Evolutionary conservation across 768 basidiomycete genomes (phyloP).

Genomic region (Gloeopeniophorella convolvens): DNA sequence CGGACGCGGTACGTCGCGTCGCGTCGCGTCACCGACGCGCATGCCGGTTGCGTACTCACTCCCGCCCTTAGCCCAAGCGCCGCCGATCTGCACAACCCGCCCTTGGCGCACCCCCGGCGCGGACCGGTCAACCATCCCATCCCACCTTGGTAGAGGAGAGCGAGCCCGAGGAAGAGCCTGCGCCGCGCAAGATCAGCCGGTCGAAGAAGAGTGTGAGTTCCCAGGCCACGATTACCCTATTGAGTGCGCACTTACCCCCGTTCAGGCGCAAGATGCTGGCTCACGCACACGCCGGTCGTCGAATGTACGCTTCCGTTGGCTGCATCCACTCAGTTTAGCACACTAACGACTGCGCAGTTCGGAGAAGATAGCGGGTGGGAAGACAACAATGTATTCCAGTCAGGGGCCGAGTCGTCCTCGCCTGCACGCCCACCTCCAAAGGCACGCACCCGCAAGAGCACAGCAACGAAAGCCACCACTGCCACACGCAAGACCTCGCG

Average conservation of each 20-base stretch:
- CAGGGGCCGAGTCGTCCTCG: constrained; percentile 84
- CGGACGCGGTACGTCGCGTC: constrained; percentile 48
- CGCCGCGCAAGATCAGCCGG: constrained; percentile 52
- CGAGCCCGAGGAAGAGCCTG: constrained; percentile 63
- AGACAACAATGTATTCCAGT: constrained; percentile 86
- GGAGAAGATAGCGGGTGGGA: constrained; percentile 82
- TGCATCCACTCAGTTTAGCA: not conserved
- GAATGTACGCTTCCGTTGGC: constrained; percentile 12
- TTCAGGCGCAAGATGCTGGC: constrained; percentile 43
- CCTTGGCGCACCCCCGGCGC: constrained; percentile 43
- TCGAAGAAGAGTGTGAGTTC: constrained; percentile 50
- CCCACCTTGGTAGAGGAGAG: constrained; percentile 62
- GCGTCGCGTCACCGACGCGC: constrained; percentile 13
- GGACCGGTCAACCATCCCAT: constrained; percentile 32
- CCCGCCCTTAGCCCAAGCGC: constrained; percentile 55
- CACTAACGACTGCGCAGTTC: constrained; percentile 22
- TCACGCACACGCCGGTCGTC: constrained; percentile 52
- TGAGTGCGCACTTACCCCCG: constrained; percentile 1
- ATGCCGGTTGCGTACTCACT: constrained; percentile 19
- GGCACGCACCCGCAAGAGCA: constrained; percentile 31
- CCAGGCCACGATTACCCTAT: not conserved
- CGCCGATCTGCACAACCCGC: constrained; percentile 72
- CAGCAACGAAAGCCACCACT: constrained; percentile 34
- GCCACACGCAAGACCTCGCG: constrained; percentile 44
- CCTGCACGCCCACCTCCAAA: constrained; percentile 58